Evolutionary conservation across 352 stramenopile genomes (phyloP).

Genomic region (Globisporangium polare): DNA sequence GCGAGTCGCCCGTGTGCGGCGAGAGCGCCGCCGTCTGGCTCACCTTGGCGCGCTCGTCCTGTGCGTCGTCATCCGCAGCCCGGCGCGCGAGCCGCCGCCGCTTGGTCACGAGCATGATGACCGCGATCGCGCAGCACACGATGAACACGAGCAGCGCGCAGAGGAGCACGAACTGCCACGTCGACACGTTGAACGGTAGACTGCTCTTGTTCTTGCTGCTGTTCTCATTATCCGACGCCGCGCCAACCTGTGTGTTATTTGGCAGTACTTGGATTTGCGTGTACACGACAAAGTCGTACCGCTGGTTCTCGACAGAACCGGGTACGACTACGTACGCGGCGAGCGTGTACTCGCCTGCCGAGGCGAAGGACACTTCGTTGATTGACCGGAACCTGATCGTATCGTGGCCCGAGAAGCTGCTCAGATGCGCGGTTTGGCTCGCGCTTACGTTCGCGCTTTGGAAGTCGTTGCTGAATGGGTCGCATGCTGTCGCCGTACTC

Average conservation of each 20-base stretch:
- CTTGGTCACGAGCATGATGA: slow-evolving; percentile 16
- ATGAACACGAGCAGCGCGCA: slow-evolving; percentile 20
- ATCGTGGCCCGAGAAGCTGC: slow-evolving; percentile 5
- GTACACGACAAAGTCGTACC: slow-evolving; percentile 34
- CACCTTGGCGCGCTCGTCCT: slow-evolving; percentile 4
- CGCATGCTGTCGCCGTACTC: slow-evolving; percentile 9
- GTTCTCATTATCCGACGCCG: slow-evolving; percentile 1
- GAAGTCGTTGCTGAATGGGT: slow-evolving; percentile 18
- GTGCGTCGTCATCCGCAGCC: not conserved
- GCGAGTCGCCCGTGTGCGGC: slow-evolving; percentile 20
- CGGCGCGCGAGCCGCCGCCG: slow-evolving; percentile 10
- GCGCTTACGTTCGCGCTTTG: slow-evolving; percentile 18
- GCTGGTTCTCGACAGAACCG: slow-evolving; percentile 6
- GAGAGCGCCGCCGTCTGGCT: slow-evolving; percentile 13
- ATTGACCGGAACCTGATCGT: slow-evolving; percentile 19
- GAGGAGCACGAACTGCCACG: slow-evolving; percentile 23
- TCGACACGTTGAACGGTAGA: slow-evolving; percentile 16
- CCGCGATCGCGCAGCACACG: slow-evolving; percentile 16
- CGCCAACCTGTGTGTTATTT: not conserved
- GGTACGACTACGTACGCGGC: slow-evolving; percentile 34
- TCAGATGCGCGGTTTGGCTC: slow-evolving; percentile 21
- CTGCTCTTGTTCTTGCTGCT: not conserved
- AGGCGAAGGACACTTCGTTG: slow-evolving; percentile 23
- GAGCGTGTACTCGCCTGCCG: slow-evolving; percentile 23
- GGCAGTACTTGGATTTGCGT: slow-evolving; percentile 7